phyloP scores from a whole-genome alignment of 148 eudicot genomes.

The Persicaria tinctoria region DNA sequence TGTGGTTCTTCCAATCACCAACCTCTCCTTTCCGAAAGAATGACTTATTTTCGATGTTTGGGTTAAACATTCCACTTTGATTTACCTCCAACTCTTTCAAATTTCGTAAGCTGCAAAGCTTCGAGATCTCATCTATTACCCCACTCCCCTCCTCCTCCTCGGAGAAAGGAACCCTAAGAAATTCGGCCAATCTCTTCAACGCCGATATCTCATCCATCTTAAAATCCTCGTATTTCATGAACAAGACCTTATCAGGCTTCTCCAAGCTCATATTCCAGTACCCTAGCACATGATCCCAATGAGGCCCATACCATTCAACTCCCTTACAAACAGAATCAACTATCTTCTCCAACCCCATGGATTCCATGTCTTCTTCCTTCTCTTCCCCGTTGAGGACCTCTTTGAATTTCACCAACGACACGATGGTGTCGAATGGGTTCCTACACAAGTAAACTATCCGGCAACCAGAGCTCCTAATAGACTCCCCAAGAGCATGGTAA shows the following conservation, averaged over 20 bases:
- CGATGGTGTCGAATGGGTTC: constrained; percentile 1
- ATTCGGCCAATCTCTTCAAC: constrained; percentile 25
- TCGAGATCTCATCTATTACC: constrained; percentile 22
- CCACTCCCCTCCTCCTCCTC: constrained; percentile 25
- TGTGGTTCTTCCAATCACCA: constrained; percentile 14
- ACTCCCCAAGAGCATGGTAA: too few species aligned
- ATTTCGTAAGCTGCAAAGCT: constrained; percentile 30
- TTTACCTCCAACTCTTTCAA: constrained; percentile 43
- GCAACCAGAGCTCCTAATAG: too few species aligned
- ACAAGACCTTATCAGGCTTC: constrained; percentile 28
- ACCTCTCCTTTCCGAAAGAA: constrained; percentile 39
- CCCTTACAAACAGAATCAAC: constrained; percentile 4
- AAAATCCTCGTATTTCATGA: constrained; percentile 43
- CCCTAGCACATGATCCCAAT: constrained; percentile 9
- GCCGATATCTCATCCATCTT: constrained; percentile 9
- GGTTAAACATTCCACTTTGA: constrained; percentile 28
- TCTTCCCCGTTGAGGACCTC: background rate
- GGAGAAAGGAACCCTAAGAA: constrained; percentile 28
- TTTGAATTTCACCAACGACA: constrained; percentile 4
- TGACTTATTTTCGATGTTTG: constrained; percentile 24
- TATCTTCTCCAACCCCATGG: background rate
- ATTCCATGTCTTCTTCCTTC: background rate
- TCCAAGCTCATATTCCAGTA: constrained; percentile 25
- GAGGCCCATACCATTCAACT: background rate
- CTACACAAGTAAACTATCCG: background rate